Evolutionary conservation across 176 grass and related monocot genomes (phyloP), one percentile per base, ranked within the genome.

Genomic region (Chrysopogon serrulatus): DNA sequence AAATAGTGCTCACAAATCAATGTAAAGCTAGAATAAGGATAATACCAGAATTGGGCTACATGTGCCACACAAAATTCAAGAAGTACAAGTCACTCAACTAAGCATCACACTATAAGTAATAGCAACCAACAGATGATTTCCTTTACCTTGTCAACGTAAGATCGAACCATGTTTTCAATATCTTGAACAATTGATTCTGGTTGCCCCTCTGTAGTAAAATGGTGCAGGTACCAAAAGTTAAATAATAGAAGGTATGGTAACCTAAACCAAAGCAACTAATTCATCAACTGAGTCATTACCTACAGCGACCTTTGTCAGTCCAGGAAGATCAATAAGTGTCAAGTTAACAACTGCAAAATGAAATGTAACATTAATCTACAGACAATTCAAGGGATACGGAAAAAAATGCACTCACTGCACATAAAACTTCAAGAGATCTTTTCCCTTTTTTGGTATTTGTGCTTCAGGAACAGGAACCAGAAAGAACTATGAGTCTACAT

Each of bases 131-230:
- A 90, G 2, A 65, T n/a, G 6, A 34, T 48, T 73, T 43, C n/a
- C 12, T 68, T 82, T 73, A 99, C 97, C 97, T 99, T 99, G 82
- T 96, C 93, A 54, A 99, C 84, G 65, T 99, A 99, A 86, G 93
- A 91, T 27, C 97, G 93, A 54, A 99, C 97, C 97, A 99, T 99
- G 79, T 96, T 96, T 90, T 99, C 97, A 89, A 99, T 99, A 90
- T 99, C 97, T 91, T 87, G 86, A 57, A 94, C 97, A 86, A 99
- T 99, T 83, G 93, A 92, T 43, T 99, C 97, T 19, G 81, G n/a
- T 49, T 99, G 96, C 43, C 96, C 96, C 87, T 99, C 96, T 99
- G 83, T 72, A 56, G 28, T 64, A 83, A 85, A 80, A 70, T 75
- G 33, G 31, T 73, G 32, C 44, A 74, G 31, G 30, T 73, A 87